phyloP scores from a whole-genome alignment of 345 rosid species.

The Ceriops decandra region DNA sequence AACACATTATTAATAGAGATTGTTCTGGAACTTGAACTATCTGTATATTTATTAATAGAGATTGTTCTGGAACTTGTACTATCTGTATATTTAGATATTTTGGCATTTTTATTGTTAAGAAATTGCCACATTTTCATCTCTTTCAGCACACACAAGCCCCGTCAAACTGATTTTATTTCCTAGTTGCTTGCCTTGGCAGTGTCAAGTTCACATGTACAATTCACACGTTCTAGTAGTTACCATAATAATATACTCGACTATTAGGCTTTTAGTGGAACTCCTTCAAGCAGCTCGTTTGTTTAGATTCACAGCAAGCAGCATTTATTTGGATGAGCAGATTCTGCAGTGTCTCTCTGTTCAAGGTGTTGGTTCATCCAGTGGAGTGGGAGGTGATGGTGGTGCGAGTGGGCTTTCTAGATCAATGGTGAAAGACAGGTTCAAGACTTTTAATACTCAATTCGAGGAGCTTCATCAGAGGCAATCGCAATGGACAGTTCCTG shows the following conservation, averaged over 20 bases:
- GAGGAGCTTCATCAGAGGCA: slow-evolving; percentile 94
- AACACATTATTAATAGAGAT: no score
- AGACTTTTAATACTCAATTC: slow-evolving; percentile 76
- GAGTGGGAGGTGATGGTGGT: slow-evolving; percentile 26
- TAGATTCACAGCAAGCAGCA: slow-evolving; percentile 9
- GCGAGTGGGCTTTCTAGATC: slow-evolving; percentile 61
- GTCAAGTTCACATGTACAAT: no score
- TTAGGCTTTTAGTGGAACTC: not conserved
- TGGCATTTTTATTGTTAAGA: no score
- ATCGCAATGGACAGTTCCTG: slow-evolving; percentile 97
- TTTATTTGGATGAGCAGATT: slow-evolving; percentile 49
- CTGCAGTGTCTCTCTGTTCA: slow-evolving; percentile 88
- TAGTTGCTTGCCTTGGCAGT: no score
- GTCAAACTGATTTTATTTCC: no score
- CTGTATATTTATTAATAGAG: no score
- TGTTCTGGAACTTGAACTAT: no score
- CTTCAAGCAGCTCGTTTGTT: not conserved
- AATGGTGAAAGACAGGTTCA: slow-evolving; percentile 80
- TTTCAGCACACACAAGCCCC: no score
- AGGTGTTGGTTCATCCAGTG: slow-evolving; percentile 28
- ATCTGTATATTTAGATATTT: no score
- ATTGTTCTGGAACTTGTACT: no score
- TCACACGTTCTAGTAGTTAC: no score
- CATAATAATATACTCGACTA: not conserved
- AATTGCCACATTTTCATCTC: no score